These are phyloP conservation scores for Cryptosporidium parvum DNA, from an alignment of 169 alveolate genomes.

Conservation along the genomic window DNA sequence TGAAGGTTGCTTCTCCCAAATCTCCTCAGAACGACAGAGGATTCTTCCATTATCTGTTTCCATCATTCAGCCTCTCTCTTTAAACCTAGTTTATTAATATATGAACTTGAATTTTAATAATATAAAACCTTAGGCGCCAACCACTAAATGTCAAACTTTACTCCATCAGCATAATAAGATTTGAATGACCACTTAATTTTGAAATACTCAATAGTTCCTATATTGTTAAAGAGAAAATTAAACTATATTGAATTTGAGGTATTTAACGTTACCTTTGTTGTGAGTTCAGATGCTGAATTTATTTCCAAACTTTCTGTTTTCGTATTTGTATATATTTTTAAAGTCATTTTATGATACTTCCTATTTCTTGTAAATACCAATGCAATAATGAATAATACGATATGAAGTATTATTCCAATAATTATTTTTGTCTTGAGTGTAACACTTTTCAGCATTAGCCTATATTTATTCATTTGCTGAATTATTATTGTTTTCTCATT, in stretches of 20 bases:
- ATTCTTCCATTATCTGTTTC: background rate
- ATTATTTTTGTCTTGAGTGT: slow-evolving; percentile 5
- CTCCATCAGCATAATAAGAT: slow-evolving; percentile 35
- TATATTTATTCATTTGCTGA: background rate
- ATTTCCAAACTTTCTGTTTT: slow-evolving; percentile 15
- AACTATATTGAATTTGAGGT: background rate
- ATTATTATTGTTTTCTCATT: background rate
- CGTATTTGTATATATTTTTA: slow-evolving; percentile 8
- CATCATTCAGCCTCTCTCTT: background rate
- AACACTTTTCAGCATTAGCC: background rate
- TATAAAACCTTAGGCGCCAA: background rate
- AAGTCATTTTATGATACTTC: slow-evolving; percentile 16
- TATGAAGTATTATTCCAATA: background rate
- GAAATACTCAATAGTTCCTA: slow-evolving; percentile 53
- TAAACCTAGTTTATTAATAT: background rate
- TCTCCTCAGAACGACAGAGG: slow-evolving; percentile 6
- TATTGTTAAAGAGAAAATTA: background rate
- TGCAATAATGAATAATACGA: background rate
- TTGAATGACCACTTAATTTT: slow-evolving; percentile 16
- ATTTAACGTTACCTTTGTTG: slow-evolving; percentile 49
- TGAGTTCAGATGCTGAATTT: background rate
- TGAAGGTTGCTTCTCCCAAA: slow-evolving; percentile 58
- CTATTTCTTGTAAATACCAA: background rate
- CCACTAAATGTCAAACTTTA: background rate
- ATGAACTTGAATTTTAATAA: background rate